phyloP scores from a whole-genome alignment of 768 basidiomycete species.

The Lentinula boryana region DNA sequence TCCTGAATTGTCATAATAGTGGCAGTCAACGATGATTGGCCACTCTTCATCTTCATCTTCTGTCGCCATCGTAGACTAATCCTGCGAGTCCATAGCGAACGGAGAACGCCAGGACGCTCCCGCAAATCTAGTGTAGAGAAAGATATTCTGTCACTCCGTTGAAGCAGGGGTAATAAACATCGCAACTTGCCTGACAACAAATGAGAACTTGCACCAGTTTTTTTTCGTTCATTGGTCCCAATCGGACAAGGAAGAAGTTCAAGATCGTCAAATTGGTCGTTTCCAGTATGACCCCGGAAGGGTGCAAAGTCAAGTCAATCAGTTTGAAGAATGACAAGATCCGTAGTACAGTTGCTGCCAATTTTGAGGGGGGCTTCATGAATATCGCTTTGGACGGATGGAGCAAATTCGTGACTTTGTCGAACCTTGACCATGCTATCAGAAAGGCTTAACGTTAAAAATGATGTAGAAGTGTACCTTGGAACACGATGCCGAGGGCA shows the following conservation, averaged over 20 bases:
- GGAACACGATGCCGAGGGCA: constrained; percentile 95
- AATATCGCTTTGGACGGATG: constrained; percentile 70
- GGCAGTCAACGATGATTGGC: background rate
- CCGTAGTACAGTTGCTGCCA: constrained; percentile 51
- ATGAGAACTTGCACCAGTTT: constrained; percentile 70
- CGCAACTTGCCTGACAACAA: constrained; percentile 54
- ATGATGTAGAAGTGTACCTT: constrained; percentile 40
- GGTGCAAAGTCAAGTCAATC: constrained; percentile 54
- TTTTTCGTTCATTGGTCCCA: constrained; percentile 86
- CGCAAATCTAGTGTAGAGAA: constrained; percentile 44
- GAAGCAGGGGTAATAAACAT: background rate
- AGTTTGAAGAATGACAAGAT: constrained; percentile 59
- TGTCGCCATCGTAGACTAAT: constrained; percentile 88
- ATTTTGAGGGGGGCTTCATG: constrained; percentile 44
- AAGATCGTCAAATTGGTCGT: constrained; percentile 89
- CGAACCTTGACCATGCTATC: constrained; percentile 47
- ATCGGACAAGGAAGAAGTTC: constrained; percentile 73
- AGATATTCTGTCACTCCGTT: background rate
- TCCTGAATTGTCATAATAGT: background rate
- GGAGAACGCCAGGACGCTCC: constrained; percentile 78
- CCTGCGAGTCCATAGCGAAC: constrained; percentile 88
- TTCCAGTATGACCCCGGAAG: constrained; percentile 52
- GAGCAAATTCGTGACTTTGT: constrained; percentile 68
- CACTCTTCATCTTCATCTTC: constrained; percentile 42
- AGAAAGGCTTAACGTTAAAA: background rate